Evolutionary conservation across 768 basidiomycete genomes (phyloP), one percentile per base, ranked within the genome.

Genomic region (Coprinopsis strossmayeri): DNA sequence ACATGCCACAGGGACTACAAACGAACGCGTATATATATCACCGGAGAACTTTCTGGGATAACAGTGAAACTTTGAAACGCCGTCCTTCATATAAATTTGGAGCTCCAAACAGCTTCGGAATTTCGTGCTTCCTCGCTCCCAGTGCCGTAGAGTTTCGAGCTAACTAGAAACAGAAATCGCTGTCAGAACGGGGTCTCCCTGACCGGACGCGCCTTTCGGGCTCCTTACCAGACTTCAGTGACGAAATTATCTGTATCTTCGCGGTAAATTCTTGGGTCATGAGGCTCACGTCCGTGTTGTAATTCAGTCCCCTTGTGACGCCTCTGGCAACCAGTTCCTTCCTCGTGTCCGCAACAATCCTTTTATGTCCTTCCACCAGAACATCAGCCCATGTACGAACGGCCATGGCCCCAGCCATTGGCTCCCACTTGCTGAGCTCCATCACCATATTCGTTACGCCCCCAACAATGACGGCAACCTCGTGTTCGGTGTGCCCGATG

Each of bases 371-470:
- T 26, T 70, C 69, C 5, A 69, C 63, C n/a, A 79, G 63, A 1
- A 63, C 57, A 45, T 79, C 76, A 3, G 69, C 69, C 77, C 77
- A 78, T 9, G 74, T 78, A 28, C 73, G 68, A 69, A 78, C 74
- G 34, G 77, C 70, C 75, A 78, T 76, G 24, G 67, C 76, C 4
- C 74, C 73, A 2, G 76, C 71, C 74, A 77, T 76, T 5, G 71
- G 71, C 48, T 78, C 74, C 76, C 75, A 77, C 59, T 69, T 72
- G 59, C 75, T 77, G 63, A 77, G 69, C 59, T 77, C 75, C 52
- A 78, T 57, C 18, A 74, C 63, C 74, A 76, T 72, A 53, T 78
- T 75, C 49, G 78, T 77, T 35, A 77, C 61, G 10, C 77, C 78
- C 17, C 75, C 74, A 7, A 79, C 70, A 50, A 78, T 61, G 42